Evolutionary conservation across 1,284 basidiomycete genomes (phyloP), one percentile per base, ranked within the genome.

Genomic region (Mycena citricolor): DNA sequence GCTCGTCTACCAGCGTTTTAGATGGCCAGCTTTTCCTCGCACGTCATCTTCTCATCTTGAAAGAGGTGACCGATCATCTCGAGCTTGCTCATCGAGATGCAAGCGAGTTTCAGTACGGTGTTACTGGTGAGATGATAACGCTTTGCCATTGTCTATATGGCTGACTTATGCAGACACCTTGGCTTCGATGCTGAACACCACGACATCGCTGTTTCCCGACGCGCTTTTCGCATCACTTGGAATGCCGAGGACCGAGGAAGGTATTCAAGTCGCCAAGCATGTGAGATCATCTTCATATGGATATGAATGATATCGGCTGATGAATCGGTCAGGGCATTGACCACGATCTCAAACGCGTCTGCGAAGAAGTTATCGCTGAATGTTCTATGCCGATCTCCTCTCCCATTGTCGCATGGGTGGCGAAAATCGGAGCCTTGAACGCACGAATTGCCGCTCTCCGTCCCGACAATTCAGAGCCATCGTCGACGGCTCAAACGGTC

Each of bases 1-100:
- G 39, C 22, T 62, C 66, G 23, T 66, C 70, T 12, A 62, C 68
- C 17, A 74, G 73, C 26, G 47, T 50, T 2, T 65, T 88, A 8
- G 91, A 95, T 55, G 83, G 81, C 0, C 75, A 83, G 23, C 69
- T 97, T 12, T 97, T 97, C 71, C 77, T 94, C 30, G 83, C 93
- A 14, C 77, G 92, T 34, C 93, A 97, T 67, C 64, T 95, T n/a
- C 67, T 97, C 39, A 86, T 95, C 29, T 63, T 97, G 50, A 97
- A 95, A 63, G 93, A 97, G 66, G 83, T 95, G 60, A 77, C 85
- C 5, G 74, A 81, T 26, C 84, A 80, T 48, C 67, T 95, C 40
- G 89, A 92, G 51, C 65, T 90, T 28, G 78, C 69, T 22, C 65
- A 74, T 40, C 67, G 65, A 43, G 68, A 74, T 41, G 59, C 61